Conservation (phyloP, 1,139 yeast species). For the Nakaseomyces bracarensis region DNA sequence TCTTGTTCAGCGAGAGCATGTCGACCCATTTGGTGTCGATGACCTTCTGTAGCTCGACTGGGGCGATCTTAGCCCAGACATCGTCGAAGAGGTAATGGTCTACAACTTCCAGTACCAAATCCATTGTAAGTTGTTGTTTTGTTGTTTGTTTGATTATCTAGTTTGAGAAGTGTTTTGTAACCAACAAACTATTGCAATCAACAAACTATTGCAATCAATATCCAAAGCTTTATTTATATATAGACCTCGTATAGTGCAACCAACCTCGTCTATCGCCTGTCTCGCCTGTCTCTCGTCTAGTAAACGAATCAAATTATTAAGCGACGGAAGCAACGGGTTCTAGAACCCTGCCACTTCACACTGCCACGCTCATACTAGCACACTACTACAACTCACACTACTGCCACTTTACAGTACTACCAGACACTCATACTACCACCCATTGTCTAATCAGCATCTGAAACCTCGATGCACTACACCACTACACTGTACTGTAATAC, state of each 20-base stretch:
- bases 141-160: background rate
- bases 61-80: constrained; percentile 54
- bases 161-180: background rate
- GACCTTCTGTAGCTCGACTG: constrained; percentile 37
- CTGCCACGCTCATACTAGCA: no score
- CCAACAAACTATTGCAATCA: no score
- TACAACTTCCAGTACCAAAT: constrained; percentile 70
- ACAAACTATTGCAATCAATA: no score
- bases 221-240: background rate
- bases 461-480: background rate
- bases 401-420: no score
- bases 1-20: constrained; percentile 25
- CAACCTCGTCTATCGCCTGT: no score
- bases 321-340: no score
- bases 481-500: background rate
- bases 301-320: no score
- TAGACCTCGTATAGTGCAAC: background rate
- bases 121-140: constrained; percentile 44
- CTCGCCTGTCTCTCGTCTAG: no score
- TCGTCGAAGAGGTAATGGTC: constrained; percentile 69
- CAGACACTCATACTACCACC: no score
- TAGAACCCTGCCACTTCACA: no score
- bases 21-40: constrained; percentile 33
- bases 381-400: no score
- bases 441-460: no score